Percentiles rank a stretch among this genome's conserved stretches.
Evolutionary conservation across 768 basidiomycete species (phyloP).

Genomic region (Amanita pallidorosea): DNA sequence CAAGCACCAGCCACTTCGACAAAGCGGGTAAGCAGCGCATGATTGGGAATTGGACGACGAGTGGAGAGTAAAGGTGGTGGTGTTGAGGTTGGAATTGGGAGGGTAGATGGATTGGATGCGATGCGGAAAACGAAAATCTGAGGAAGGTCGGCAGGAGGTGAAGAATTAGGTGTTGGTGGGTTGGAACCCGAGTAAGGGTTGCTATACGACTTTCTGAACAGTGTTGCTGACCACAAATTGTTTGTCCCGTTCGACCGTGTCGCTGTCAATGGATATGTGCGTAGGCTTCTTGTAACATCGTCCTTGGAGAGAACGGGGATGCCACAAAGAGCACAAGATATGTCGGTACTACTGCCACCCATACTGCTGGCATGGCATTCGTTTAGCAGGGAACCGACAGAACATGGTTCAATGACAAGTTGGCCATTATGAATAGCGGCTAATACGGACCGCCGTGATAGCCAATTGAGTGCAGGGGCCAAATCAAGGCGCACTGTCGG

Average conservation of each 20-base stretch:
- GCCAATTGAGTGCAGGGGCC: constrained; percentile 91
- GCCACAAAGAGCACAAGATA: constrained; percentile 79
- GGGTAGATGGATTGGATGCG: constrained; percentile 16
- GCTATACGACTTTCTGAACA: constrained; percentile 40
- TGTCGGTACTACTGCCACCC: constrained; percentile 31
- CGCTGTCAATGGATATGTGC: constrained; percentile 21
- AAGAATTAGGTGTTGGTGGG: constrained; percentile 18
- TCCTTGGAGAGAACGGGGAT: constrained; percentile 34
- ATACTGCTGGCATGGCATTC: constrained; percentile 35
- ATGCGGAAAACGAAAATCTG: constrained; percentile 66
- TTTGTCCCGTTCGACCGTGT: constrained; percentile 20
- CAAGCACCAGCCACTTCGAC: constrained; percentile 79
- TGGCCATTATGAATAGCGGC: constrained; percentile 82
- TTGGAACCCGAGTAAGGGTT: constrained; percentile 13
- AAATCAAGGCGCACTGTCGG: constrained; percentile 87
- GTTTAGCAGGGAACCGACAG: constrained; percentile 46
- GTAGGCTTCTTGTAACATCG: constrained; percentile 15
- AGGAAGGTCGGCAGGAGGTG: constrained; percentile 22
- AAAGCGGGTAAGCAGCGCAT: constrained; percentile 67
- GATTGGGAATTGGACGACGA: constrained; percentile 19
- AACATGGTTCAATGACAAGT: constrained; percentile 80
- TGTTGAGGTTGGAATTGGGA: constrained; percentile 20
- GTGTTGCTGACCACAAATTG: constrained; percentile 41
- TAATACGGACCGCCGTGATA: constrained; percentile 77
- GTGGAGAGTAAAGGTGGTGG: constrained; percentile 21